Evolutionary conservation across 106 monocot genomes (phyloP), one percentile per base, ranked within the genome.

Genomic region (Dactylorhiza incarnata): DNA sequence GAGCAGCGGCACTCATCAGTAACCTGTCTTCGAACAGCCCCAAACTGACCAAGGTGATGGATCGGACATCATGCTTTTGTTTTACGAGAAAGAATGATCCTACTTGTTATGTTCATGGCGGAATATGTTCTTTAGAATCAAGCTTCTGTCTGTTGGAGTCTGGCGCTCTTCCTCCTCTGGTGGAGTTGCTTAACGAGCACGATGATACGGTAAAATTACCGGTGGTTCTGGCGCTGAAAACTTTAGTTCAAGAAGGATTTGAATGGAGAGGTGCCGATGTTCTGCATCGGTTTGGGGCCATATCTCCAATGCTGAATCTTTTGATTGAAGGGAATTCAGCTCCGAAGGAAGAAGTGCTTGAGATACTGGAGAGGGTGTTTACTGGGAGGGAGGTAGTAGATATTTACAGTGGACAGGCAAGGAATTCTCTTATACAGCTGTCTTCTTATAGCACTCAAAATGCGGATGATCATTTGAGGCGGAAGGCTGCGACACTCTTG

Each of bases 281-380:
- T 50, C 48, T 79, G 49, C 73, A 79, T 65, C 20, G n/a, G 29
- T 48, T 58, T 19, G 48, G 9, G 24, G 79, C 63, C 61, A 73
- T 79, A n/a, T 2, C 26, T 49, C 79, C 61, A 6, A 73, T 79
- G n/a, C 26, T 79, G 49, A 49, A 29, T 79, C n/a, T 79, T 62
- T 79, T 79, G 49, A 17, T 4, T 56, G 65, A 29, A 9, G 26
- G 11, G 11, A 65, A 65, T 65, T 20, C 26, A 29, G 65, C 65
- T 25, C 3, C 25, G 22, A 65, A 26, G 24, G 65, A 65, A 29
- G 65, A 65, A 65, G 22, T 65, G 65, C 25, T 65, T 65, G 65
- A 13, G 65, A 25, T 65, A 6, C 65, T 65, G 22, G 65, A 65
- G 22, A 65, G 10, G 65, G 7, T 26, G 26, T 65, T 65, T 65